Conservation (phyloP, 1,284 basidiomycete species). For the Neotropicomus parvogracilis region DNA sequence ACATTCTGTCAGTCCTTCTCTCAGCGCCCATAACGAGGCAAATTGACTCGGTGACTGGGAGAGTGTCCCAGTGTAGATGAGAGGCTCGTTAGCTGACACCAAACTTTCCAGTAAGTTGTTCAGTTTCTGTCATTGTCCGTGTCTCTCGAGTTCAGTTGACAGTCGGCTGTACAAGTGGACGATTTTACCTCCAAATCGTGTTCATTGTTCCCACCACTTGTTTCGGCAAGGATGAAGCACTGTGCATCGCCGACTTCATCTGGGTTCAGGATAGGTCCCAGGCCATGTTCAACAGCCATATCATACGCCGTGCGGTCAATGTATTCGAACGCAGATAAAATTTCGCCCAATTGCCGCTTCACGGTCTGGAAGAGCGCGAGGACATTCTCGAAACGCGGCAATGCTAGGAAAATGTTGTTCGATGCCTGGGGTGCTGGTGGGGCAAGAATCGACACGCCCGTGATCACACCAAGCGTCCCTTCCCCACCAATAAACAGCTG, state of each 20-base stretch:
- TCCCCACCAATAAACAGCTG: slow-evolving; percentile 98
- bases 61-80: slow-evolving; percentile 89
- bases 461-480: slow-evolving; percentile 94
- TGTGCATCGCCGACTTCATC: slow-evolving; percentile 72
- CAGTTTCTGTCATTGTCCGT: slow-evolving; percentile 70
- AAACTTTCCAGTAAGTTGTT: slow-evolving; percentile 77
- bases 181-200: slow-evolving; percentile 87
- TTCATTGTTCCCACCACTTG: slow-evolving; percentile 89
- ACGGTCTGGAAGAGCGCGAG: slow-evolving; percentile 67
- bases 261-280: slow-evolving; percentile 62
- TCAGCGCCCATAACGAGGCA: slow-evolving; percentile 85
- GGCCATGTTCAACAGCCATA: slow-evolving; percentile 75
- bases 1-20: slow-evolving; percentile 94
- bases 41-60: slow-evolving; percentile 93
- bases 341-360: slow-evolving; percentile 84
- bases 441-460: slow-evolving; percentile 94
- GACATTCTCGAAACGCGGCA: slow-evolving; percentile 72
- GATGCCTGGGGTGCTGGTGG: slow-evolving; percentile 82
- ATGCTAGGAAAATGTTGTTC: slow-evolving; percentile 75
- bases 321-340: slow-evolving; percentile 97
- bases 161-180: slow-evolving; percentile 1
- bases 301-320: slow-evolving; percentile 90
- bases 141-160: slow-evolving; percentile 10
- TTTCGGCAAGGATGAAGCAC: slow-evolving; percentile 94
- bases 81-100: slow-evolving; percentile 67